These are phyloP conservation scores for Ogataea paraovalis DNA, from an alignment of 805 yeast genomes.

Conservation along the genomic window DNA sequence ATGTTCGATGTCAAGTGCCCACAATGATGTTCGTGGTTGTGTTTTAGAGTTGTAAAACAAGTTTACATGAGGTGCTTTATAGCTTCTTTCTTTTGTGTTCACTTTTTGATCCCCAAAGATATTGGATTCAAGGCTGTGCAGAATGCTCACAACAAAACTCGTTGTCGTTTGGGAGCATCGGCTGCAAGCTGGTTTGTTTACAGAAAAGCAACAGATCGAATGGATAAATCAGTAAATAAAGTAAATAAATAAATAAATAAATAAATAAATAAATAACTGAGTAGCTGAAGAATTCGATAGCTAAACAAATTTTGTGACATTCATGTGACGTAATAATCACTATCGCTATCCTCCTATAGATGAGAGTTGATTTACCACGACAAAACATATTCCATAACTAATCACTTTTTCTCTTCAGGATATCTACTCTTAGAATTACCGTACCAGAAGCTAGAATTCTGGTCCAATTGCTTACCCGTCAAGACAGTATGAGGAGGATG, in stretches of 20 bases:
- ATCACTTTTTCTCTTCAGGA: slow-evolving; percentile 6
- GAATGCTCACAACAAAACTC: too few relatives aligned
- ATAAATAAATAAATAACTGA: not conserved
- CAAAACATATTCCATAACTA: not conserved
- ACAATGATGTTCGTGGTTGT: too few relatives aligned
- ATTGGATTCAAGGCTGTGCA: not conserved
- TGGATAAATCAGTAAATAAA: slow-evolving; percentile 10
- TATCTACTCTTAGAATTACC: slow-evolving; percentile 32
- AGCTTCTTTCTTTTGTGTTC: too few relatives aligned
- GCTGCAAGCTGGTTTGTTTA: too few relatives aligned
- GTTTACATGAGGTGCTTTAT: too few relatives aligned
- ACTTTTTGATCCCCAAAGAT: not conserved
- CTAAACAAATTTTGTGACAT: not conserved
- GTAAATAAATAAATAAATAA: slow-evolving; percentile 4
- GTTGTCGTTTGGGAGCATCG: too few relatives aligned
- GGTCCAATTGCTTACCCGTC: slow-evolving; percentile 33
- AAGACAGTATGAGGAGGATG: slow-evolving; percentile 35
- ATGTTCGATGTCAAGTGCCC: not conserved
- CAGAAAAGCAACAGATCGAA: not conserved
- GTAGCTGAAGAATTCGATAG: slow-evolving; percentile 6
- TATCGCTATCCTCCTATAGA: too few relatives aligned
- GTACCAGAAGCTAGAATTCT: slow-evolving; percentile 24
- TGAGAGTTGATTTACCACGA: too few relatives aligned
- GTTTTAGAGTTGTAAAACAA: too few relatives aligned
- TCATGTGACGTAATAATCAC: too few relatives aligned